Conservation (phyloP, 2,329 filamentous ascomycete species). For the Helminthosporium solani region DNA sequence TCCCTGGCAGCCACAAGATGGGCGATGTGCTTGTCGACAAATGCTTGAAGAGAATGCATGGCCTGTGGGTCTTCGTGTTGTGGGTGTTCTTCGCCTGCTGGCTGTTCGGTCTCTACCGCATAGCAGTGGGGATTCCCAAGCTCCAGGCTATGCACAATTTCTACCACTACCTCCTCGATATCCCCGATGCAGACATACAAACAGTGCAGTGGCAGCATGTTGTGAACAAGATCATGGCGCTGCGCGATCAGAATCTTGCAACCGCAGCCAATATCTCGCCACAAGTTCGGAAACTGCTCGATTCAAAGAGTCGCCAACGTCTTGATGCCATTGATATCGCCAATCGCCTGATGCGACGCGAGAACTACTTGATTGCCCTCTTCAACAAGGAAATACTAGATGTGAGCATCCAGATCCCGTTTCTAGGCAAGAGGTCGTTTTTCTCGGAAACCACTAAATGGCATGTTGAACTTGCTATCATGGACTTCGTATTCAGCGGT, state of each 20-base stretch:
- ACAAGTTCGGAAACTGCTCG: slow-evolving; percentile 63
- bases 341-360: slow-evolving; percentile 91
- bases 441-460: slow-evolving; percentile 90
- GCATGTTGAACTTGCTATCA: slow-evolving; percentile 85
- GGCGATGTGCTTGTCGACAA: slow-evolving; percentile 66
- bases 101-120: slow-evolving; percentile 75
- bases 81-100: slow-evolving; percentile 88
- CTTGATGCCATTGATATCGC: slow-evolving; percentile 97
- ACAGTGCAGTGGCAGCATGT: slow-evolving; percentile 93
- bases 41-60: slow-evolving; percentile 73
- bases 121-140: slow-evolving; percentile 70
- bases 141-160: slow-evolving; percentile 81
- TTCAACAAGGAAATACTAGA: slow-evolving; percentile 97
- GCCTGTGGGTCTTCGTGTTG: slow-evolving; percentile 72
- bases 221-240: slow-evolving; percentile 77
- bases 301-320: slow-evolving; percentile 86
- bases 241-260: slow-evolving; percentile 83
- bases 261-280: slow-evolving; percentile 67
- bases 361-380: slow-evolving; percentile 94
- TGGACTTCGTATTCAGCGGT: slow-evolving; percentile 89
- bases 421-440: slow-evolving; percentile 74
- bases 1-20: slow-evolving; percentile 65
- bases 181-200: slow-evolving; percentile 85
- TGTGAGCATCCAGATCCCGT: slow-evolving; percentile 80
- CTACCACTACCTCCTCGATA: slow-evolving; percentile 77